A percentile compares a stretch with the other conserved stretches of the same genome.
phyloP scores from a whole-genome alignment of 106 monocot species.

The Iris macrosiphon region DNA sequence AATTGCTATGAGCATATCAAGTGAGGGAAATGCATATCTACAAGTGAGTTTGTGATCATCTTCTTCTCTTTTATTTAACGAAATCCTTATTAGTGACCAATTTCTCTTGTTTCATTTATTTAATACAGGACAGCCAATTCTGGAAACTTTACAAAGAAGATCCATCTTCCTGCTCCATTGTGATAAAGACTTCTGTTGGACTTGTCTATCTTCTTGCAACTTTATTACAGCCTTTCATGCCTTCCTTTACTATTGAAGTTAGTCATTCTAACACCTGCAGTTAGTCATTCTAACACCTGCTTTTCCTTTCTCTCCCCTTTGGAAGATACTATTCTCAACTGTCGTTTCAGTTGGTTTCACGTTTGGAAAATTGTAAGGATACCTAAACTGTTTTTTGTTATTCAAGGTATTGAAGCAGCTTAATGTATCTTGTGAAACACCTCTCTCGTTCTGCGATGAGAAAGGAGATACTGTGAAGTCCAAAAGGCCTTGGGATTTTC shows the following conservation, averaged over 20 bases:
- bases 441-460: constrained; percentile 55
- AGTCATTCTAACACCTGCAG: constrained; percentile 2
- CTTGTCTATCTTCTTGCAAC: constrained; percentile 89
- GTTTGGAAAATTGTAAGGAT: not conserved
- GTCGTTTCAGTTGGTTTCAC: not conserved
- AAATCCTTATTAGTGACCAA: too few species aligned
- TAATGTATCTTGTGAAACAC: constrained; percentile 45
- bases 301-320: not conserved
- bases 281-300: too few species aligned
- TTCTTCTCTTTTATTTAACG: not conserved
- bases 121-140: constrained; percentile 73
- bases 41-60: constrained; percentile 42
- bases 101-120: not conserved
- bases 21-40: constrained; percentile 77
- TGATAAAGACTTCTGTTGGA: constrained; percentile 84
- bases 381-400: constrained; percentile 11
- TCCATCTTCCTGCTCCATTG: constrained; percentile 56
- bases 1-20: constrained; percentile 81
- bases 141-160: constrained; percentile 88
- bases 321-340: not conserved
- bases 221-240: constrained; percentile 94
- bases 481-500: constrained; percentile 79
- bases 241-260: constrained; percentile 88
- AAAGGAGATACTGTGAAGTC: constrained; percentile 55
- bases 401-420: constrained; percentile 79